Evolutionary conservation across 345 rosid species (phyloP).

Genomic region (Toxicodendron radicans): DNA sequence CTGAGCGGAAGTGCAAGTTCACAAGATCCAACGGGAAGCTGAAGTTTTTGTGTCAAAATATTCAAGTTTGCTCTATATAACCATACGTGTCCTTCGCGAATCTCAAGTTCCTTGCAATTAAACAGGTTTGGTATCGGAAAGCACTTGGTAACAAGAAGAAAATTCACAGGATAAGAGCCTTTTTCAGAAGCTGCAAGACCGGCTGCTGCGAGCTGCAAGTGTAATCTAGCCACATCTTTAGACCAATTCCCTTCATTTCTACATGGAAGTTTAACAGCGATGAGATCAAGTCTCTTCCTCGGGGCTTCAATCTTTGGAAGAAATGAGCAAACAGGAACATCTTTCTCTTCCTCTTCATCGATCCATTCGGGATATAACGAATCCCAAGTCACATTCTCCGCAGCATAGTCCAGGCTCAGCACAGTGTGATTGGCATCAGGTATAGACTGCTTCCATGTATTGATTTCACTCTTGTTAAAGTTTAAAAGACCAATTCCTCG

Average conservation of each 20-base stretch:
- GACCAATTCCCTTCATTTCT: conserved; percentile 85
- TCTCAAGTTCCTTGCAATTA: conserved; percentile 69
- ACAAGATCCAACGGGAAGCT: conserved; percentile 89
- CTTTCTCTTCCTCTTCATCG: conserved; percentile 91
- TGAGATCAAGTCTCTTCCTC: conserved; percentile 63
- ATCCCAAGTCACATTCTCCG: conserved; percentile 70
- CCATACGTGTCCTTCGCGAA: conserved; percentile 62
- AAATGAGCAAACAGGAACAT: conserved; percentile 71
- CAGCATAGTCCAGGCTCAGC: conserved; percentile 49
- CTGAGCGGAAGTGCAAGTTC: conserved; percentile 90
- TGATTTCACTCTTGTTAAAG: conserved; percentile 61
- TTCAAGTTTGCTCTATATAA: conserved; percentile 68
- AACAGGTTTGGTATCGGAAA: conserved; percentile 86
- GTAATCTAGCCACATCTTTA: conserved; percentile 81
- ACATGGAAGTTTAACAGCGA: conserved; percentile 93
- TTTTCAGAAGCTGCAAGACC: conserved; percentile 63
- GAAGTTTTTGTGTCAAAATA: conserved; percentile 64
- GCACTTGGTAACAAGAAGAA: conserved; percentile 65
- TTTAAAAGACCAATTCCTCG: conserved; percentile 78
- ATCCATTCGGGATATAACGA: conserved; percentile 93
- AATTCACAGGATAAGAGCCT: conserved; percentile 68
- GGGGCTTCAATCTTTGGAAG: conserved; percentile 68
- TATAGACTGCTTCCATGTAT: conserved; percentile 58
- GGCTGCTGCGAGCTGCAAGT: conserved; percentile 87
- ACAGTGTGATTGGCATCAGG: conserved; percentile 45